Percentiles rank a stretch among this genome's conserved stretches.
Conservation (phyloP, 2,329 filamentous ascomycete species). For the Gnomoniopsis smithogilvyi region DNA sequence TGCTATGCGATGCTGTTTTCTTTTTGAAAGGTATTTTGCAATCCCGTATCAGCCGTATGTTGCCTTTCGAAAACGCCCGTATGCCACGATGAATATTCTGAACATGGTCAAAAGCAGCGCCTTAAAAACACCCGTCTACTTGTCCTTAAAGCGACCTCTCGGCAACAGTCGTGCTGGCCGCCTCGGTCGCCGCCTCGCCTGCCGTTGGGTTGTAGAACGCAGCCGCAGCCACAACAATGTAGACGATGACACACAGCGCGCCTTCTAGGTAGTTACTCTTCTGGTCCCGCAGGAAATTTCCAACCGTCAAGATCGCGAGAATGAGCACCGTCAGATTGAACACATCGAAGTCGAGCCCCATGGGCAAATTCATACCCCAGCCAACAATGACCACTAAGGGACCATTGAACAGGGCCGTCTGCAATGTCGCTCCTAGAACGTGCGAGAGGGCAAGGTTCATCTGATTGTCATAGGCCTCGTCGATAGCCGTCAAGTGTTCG, state of each 20-base stretch:
- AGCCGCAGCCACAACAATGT: conserved; percentile 57
- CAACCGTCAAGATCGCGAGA: conserved; percentile 80
- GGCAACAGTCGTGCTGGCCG: background rate
- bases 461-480: conserved; percentile 79
- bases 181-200: background rate
- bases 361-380: conserved; percentile 68
- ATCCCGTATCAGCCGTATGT: background rate
- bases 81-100: background rate
- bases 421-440: conserved; percentile 81
- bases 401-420: conserved; percentile 85
- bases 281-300: conserved; percentile 81
- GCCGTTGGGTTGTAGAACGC: conserved; percentile 55
- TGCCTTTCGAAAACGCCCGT: background rate
- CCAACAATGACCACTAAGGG: conserved; percentile 80
- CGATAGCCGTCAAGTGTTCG: conserved; percentile 79
- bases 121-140: no score
- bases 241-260: conserved; percentile 69
- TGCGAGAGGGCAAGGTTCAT: conserved; percentile 86
- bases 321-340: conserved; percentile 83
- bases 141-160: background rate
- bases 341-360: conserved; percentile 81
- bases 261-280: conserved; percentile 93
- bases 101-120: background rate
- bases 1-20: background rate
- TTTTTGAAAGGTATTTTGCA: background rate